Conservation (phyloP, 768 basidiomycete genomes). For the Boletales sp. region DNA sequence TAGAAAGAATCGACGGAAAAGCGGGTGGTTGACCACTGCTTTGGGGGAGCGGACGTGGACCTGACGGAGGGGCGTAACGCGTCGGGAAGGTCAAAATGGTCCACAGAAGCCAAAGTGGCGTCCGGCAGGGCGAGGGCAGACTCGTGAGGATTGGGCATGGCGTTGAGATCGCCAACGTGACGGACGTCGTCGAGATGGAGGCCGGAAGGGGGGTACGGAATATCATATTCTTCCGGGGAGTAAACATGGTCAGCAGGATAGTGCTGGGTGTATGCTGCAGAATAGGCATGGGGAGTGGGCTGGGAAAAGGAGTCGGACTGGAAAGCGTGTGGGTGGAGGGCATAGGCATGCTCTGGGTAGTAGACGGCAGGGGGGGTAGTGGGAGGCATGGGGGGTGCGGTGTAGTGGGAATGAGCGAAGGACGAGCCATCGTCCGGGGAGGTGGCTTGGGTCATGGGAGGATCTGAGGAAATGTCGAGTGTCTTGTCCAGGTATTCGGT, state of each 20-base stretch:
- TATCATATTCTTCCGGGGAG: slow-evolving; percentile 16
- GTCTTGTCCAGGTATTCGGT: slow-evolving; percentile 27
- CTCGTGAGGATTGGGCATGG: slow-evolving; percentile 17
- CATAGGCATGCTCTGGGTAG: slow-evolving; percentile 21
- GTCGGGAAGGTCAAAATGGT: slow-evolving; percentile 5
- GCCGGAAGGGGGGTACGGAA: slow-evolving; percentile 26
- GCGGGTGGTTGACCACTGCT: slow-evolving; percentile 11
- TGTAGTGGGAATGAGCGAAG: slow-evolving; percentile 24
- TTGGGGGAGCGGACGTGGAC: not conserved
- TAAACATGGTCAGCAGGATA: slow-evolving; percentile 24
- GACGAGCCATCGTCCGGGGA: slow-evolving; percentile 13
- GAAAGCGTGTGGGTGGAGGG: slow-evolving; percentile 9
- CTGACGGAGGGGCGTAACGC: slow-evolving; percentile 15
- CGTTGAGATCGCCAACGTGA: not conserved
- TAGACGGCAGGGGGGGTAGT: slow-evolving; percentile 16
- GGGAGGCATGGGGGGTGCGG: slow-evolving; percentile 14
- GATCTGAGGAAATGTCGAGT: slow-evolving; percentile 6
- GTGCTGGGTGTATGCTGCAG: slow-evolving; percentile 7
- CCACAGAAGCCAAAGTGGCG: slow-evolving; percentile 2
- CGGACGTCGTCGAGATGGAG: not conserved
- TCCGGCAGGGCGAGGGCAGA: slow-evolving; percentile 5
- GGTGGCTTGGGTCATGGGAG: slow-evolving; percentile 6
- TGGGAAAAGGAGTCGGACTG: slow-evolving; percentile 5
- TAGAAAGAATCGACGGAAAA: slow-evolving; percentile 31
- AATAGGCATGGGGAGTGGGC: not conserved